A percentile compares a stretch with the other conserved stretches of the same genome.
phyloP scores from a whole-genome alignment of 805 yeast species.

The Cyberlindnera bimundalis region DNA sequence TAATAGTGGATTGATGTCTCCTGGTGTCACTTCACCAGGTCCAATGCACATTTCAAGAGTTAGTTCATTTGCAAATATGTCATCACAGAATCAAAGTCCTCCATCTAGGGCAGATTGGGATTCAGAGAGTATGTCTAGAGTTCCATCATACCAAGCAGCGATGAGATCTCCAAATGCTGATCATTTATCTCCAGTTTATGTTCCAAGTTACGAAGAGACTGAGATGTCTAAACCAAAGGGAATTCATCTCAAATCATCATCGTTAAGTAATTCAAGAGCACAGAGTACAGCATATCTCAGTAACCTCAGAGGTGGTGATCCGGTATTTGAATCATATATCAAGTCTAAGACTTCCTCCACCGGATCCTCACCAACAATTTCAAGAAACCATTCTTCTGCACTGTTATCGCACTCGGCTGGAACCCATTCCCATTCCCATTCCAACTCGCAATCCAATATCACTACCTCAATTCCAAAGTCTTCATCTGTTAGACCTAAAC shows the following conservation, averaged over 20 bases:
- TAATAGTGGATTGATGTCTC: constrained; percentile 27
- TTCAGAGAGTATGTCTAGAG: constrained; percentile 50
- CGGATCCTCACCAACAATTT: constrained; percentile 21
- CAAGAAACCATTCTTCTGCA: constrained; percentile 21
- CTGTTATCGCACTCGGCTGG: neutral
- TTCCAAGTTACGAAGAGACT: constrained; percentile 20
- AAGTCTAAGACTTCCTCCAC: constrained; percentile 12
- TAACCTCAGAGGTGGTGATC: constrained; percentile 22
- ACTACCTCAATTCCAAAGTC: neutral
- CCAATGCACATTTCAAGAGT: constrained; percentile 55
- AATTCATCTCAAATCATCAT: constrained; percentile 27
- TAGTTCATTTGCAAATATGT: constrained; percentile 40
- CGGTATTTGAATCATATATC: constrained; percentile 1
- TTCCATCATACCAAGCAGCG: constrained; percentile 85
- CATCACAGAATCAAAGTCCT: constrained; percentile 3
- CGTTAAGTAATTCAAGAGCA: constrained; percentile 26
- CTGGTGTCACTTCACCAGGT: constrained; percentile 51
- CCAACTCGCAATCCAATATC: constrained; percentile 2
- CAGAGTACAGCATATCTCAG: constrained; percentile 26
- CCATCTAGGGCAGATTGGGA: constrained; percentile 36
- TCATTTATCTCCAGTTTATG: constrained; percentile 70
- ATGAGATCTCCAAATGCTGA: constrained; percentile 50
- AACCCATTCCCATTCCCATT: constrained; percentile 1
- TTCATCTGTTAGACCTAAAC: constrained; percentile 9
- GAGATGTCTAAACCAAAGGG: constrained; percentile 25